phyloP scores from a whole-genome alignment of 495 filamentous ascomycete species.

The Pyrenula aspistea region DNA sequence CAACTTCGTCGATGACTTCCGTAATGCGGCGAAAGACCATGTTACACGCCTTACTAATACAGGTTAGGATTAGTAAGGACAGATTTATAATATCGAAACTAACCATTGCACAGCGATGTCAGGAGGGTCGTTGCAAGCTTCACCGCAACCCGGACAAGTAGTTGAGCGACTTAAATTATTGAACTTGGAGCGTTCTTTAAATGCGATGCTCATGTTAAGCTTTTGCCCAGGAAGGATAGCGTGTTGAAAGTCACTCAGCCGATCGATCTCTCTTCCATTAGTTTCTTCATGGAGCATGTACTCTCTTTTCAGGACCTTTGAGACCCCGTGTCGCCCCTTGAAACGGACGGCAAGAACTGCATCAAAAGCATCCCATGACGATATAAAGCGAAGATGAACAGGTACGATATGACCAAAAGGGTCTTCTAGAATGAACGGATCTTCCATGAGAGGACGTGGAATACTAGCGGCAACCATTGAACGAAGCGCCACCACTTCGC shows the following conservation, averaged over 20 bases:
- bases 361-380: conserved; percentile 5
- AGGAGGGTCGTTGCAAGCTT: not conserved
- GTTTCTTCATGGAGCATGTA: not conserved
- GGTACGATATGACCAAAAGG: conserved; percentile 2
- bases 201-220: not conserved
- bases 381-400: conserved; percentile 3
- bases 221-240: not conserved
- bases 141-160: not conserved
- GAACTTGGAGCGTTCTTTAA: not conserved
- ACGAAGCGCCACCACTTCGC: not conserved
- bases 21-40: not conserved
- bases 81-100: not conserved
- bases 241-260: not conserved
- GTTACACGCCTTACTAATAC: not conserved
- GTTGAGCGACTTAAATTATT: not conserved
- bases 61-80: not conserved
- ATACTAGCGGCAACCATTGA: not conserved
- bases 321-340: not conserved
- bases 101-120: not conserved
- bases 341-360: not conserved
- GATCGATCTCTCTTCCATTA: not conserved
- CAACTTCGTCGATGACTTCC: not conserved
- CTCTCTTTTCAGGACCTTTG: not conserved
- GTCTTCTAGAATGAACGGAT: conserved; percentile 3
- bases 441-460: conserved; percentile 1